Evolutionary conservation across 148 eudicot genomes (phyloP), one percentile per base, ranked within the genome.

Genomic region (Amaranthus palmeri): DNA sequence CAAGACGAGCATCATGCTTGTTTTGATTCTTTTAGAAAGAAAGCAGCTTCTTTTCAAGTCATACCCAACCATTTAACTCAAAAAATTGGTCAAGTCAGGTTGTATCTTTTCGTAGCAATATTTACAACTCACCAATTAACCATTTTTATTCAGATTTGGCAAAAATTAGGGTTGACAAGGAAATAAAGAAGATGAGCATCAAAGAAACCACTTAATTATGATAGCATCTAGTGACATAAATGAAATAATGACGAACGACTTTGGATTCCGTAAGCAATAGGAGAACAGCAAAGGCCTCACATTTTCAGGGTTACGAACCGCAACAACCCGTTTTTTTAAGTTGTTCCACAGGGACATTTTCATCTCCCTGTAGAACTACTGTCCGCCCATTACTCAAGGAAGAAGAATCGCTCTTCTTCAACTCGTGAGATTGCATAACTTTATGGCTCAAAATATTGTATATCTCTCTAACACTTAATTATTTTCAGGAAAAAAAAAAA

Each of bases 401-500:
- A 7, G 86, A 44, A 9, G 88, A 78, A 61, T 93, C 96, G 8
- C 62, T 77, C 80, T 86, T 88, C 77, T 86, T 87, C 71, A 87
- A 52, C 65, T 93, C 98, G 43, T 85, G 89, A 46, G 98, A 86
- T 78, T 91, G 92, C 72, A 93, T 88, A 14, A 91, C 97, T 75
- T 93, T 93, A 50, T 92, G 82, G 76, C 96, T 89, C 80, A 93
- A 81, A 53, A 93, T 91, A 76, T 78, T 86, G 54, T 86, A 93
- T 7, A 93, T 93, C 82, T 91, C 98, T 70, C 65, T 80, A 9
- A 93, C 97, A 45, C n/a, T n/a, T n/a, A n/a, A n/a, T n/a, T n/a
- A n/a, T n/a, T n/a, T n/a, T n/a, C n/a, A n/a, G n/a, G n/a, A n/a
- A n/a, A n/a, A n/a, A n/a, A n/a, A n/a, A n/a, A n/a, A n/a, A n/a